These are phyloP conservation scores for Neurospora africana DNA, from an alignment of 495 filamentous ascomycete species.

Conservation along the genomic window DNA sequence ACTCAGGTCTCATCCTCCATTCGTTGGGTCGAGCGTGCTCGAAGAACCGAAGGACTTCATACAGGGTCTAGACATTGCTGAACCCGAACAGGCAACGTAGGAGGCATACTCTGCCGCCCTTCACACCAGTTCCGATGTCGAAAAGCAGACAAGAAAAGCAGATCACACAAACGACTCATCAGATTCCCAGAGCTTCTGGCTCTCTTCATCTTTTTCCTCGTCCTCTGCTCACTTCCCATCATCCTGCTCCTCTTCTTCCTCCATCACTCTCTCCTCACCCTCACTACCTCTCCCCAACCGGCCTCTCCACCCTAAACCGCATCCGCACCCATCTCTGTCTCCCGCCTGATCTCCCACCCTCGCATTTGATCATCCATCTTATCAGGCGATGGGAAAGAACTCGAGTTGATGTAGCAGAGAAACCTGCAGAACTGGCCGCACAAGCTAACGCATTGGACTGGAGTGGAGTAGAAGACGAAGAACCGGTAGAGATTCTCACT, in stretches of 20 bases:
- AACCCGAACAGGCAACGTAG: neutral
- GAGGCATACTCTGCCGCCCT: neutral
- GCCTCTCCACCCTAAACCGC: neutral
- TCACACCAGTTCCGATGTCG: neutral
- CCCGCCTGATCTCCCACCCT: neutral
- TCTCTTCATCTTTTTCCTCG: neutral
- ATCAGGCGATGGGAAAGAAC: neutral
- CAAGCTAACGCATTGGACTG: constrained; percentile 1
- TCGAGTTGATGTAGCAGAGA: neutral
- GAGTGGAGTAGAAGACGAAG: neutral
- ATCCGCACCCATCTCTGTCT: neutral
- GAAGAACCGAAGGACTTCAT: neutral
- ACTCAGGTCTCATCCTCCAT: neutral
- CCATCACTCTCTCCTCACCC: neutral
- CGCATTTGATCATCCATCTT: neutral
- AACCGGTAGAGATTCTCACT: neutral
- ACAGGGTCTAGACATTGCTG: neutral
- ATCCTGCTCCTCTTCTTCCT: neutral
- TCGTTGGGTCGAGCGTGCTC: neutral
- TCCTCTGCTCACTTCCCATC: neutral
- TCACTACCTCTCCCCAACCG: neutral
- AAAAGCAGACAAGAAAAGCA: neutral
- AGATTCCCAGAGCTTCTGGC: neutral
- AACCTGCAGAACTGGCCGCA: neutral
- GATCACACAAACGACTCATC: neutral